These are phyloP conservation scores for Skeletonema menzelii DNA, from an alignment of 108 stramenopile species.

Conservation along the genomic window DNA sequence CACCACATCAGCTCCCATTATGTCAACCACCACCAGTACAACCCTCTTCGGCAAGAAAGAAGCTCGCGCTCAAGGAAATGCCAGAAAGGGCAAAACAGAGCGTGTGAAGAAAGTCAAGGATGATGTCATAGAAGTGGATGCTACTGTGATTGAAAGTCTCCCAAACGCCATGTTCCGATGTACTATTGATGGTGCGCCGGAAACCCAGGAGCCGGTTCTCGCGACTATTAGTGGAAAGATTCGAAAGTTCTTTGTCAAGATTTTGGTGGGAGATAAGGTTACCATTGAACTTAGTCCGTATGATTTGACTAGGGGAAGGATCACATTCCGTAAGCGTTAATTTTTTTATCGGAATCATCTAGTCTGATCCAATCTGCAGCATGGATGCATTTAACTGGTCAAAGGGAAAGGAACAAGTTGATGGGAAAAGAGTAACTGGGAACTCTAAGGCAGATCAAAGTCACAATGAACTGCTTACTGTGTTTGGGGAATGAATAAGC, in stretches of 20 bases:
- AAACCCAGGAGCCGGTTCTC: constrained; percentile 80
- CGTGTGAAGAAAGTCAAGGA: constrained; percentile 85
- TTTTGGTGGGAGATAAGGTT: constrained; percentile 91
- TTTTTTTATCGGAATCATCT: neutral
- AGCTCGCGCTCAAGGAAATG: constrained; percentile 75
- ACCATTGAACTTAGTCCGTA: constrained; percentile 92
- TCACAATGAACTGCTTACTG: neutral
- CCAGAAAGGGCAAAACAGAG: constrained; percentile 62
- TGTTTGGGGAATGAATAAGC: neutral
- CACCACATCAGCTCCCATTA: neutral
- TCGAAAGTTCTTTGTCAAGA: constrained; percentile 90
- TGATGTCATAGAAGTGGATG: constrained; percentile 92
- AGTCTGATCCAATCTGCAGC: neutral
- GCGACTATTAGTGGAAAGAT: constrained; percentile 94
- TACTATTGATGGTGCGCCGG: constrained; percentile 79
- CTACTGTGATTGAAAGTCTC: constrained; percentile 79
- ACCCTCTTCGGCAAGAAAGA: constrained; percentile 78
- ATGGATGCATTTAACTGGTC: neutral
- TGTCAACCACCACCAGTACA: constrained; percentile 17
- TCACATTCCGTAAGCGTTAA: constrained; percentile 89
- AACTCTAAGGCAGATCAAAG: neutral
- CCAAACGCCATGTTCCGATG: constrained; percentile 95
- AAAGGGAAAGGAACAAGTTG: neutral
- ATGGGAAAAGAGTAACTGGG: neutral
- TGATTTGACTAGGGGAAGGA: constrained; percentile 93